These are phyloP conservation scores for Cotoneaster glaucophyllus DNA, from an alignment of 306 rosid genomes.

Conservation along the genomic window DNA sequence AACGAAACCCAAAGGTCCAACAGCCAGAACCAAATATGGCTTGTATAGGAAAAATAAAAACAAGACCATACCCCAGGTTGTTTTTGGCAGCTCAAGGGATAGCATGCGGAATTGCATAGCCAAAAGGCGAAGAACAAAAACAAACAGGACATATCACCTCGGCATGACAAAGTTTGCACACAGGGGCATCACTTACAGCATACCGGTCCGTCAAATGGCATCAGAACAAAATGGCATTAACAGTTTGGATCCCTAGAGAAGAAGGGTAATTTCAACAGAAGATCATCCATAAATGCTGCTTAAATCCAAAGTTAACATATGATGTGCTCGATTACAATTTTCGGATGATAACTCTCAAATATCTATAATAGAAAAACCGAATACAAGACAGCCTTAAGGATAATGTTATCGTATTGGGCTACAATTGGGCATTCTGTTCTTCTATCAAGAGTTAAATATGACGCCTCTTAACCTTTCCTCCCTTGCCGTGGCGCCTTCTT, in stretches of 20 bases:
- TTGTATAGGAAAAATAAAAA: no score
- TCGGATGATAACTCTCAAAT: background rate
- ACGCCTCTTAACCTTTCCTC: conserved; percentile 40
- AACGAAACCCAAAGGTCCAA: background rate
- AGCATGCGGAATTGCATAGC: no score
- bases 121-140: no score
- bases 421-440: background rate
- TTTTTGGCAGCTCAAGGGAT: no score
- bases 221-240: background rate
- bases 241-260: background rate
- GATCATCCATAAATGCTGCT: background rate
- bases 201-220: no score
- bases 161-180: no score
- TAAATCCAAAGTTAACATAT: background rate
- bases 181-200: background rate
- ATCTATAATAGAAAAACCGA: background rate
- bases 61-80: no score
- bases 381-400: background rate
- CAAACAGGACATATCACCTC: no score
- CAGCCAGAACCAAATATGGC: background rate
- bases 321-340: background rate
- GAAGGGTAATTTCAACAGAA: background rate
- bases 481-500: conserved; percentile 61
- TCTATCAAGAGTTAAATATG: conserved; percentile 39
- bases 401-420: background rate